Evolutionary conservation across 257 asterid genomes (phyloP).

Genomic region (Craterostigma plantagineum): DNA sequence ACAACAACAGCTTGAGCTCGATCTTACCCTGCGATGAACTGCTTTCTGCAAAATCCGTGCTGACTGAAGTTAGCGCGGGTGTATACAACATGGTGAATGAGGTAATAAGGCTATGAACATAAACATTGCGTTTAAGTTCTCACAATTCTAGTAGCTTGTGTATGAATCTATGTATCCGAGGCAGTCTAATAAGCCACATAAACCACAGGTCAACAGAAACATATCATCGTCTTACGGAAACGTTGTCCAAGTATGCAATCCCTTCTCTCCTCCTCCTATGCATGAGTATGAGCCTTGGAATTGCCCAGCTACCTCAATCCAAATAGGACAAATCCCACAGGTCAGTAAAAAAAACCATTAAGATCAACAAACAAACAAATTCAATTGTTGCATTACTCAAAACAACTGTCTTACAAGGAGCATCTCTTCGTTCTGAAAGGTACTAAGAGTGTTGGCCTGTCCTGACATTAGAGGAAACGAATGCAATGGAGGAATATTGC

Average conservation of each 20-base stretch:
- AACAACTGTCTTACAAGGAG: neutral
- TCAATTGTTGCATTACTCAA: neutral
- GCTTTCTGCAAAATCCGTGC: constrained; percentile 33
- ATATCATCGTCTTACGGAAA: constrained; percentile 36
- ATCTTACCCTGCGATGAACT: constrained; percentile 72
- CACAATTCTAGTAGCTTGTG: neutral
- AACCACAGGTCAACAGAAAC: constrained; percentile 49
- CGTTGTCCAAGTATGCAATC: constrained; percentile 65
- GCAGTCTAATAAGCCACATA: too few species aligned
- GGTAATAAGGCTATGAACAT: constrained; percentile 12
- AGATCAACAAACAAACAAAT: neutral
- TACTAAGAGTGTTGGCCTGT: constrained; percentile 36
- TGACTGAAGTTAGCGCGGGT: constrained; percentile 35
- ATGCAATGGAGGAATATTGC: constrained; percentile 53
- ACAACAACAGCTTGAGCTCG: constrained; percentile 72
- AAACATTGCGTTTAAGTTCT: neutral
- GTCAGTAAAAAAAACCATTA: constrained; percentile 1
- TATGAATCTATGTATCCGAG: neutral
- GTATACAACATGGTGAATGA: constrained; percentile 33
- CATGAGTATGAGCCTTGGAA: constrained; percentile 34
- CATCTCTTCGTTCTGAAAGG: constrained; percentile 5
- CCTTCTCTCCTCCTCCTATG: constrained; percentile 63
- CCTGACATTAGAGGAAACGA: constrained; percentile 24
- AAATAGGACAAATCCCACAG: constrained; percentile 55
- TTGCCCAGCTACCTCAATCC: constrained; percentile 32